Evolutionary conservation across 2,329 filamentous ascomycete species (phyloP), one percentile per base, ranked within the genome.

Genomic region (Achaetomium macrosporum): DNA sequence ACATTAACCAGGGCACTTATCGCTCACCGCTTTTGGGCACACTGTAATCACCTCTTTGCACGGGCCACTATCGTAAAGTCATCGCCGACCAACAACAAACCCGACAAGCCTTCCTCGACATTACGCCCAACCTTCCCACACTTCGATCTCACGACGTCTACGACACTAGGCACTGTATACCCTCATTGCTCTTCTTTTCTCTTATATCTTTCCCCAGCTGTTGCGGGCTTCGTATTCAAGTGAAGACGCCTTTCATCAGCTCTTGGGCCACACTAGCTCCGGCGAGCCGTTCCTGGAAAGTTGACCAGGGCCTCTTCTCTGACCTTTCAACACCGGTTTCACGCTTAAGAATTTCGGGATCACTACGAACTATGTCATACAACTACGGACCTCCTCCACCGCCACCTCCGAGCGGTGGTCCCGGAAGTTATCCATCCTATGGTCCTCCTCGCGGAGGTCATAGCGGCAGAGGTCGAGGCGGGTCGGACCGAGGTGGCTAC

Each of bases 381-480:
- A 75, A 73, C 49, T 80, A 79, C 69, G 76, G 72, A n/a, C 76
- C 76, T 12, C 75, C 76, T 51, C 76, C 76, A 7, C 75, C 76
- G 16, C 71, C 76, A 1, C 46, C 41, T 19, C 56, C 64, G 64
- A 41, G 62, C 67, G 53, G 55, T 58, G 63, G 42, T 62, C 65
- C 51, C 36, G 59, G 64, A 11, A 68, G 65, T 33, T 78, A 76
- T 51, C 64, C 54, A 8, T 68, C 71, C 36, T 71, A 73, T 55
- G 64, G 62, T 50, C 62, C 59, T n/a, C 54, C 57, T 12, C 61
- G 64, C 7, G 63, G 63, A 40, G 68, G 70, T 13, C 69, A 73
- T 47, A 69, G 71, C 53, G 73, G 72, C 30, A 65, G 69, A 49
- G 63, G 68, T 13, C 71, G 72, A 46, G 71, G 74, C 47, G 73